These are phyloP conservation scores for Mortierella sp. DNA, from an alignment of 371 early-diverging fungal genomes.

Conservation along the genomic window DNA sequence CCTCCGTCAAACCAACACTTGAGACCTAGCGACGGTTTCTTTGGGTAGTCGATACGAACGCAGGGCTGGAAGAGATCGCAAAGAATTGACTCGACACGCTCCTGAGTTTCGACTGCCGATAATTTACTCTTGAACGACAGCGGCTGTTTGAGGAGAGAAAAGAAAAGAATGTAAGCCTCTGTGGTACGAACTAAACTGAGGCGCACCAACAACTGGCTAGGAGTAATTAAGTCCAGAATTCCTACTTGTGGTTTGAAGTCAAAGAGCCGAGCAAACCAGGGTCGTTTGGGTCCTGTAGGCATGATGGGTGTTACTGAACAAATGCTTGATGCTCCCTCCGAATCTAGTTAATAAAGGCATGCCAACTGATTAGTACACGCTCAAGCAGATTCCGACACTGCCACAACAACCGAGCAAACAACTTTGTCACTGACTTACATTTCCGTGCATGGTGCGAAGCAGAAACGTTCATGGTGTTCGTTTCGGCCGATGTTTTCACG, in stretches of 20 bases:
- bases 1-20: conserved; percentile 66
- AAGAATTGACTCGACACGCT: conserved; percentile 42
- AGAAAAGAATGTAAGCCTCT: not conserved
- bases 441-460: conserved; percentile 31
- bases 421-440: conserved; percentile 21
- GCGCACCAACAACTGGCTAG: no score
- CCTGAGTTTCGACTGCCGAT: conserved; percentile 43
- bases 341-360: conserved; percentile 10
- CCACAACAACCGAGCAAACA: not conserved
- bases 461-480: conserved; percentile 22
- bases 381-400: not conserved
- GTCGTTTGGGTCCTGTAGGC: conserved; percentile 32
- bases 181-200: not conserved
- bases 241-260: conserved; percentile 56
- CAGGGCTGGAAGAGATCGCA: conserved; percentile 23
- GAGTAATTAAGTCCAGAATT: no score
- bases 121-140: conserved; percentile 38
- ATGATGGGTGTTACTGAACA: conserved; percentile 16
- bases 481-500: conserved; percentile 38
- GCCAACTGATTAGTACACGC: not conserved
- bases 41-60: conserved; percentile 25
- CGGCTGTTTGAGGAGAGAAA: conserved; percentile 22
- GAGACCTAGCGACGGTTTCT: conserved; percentile 46
- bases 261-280: conserved; percentile 54
- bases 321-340: conserved; percentile 29